Evolutionary conservation across 1,139 yeast genomes (phyloP), one percentile per base, ranked within the genome.

Genomic region (Tardiomyces blankii): DNA sequence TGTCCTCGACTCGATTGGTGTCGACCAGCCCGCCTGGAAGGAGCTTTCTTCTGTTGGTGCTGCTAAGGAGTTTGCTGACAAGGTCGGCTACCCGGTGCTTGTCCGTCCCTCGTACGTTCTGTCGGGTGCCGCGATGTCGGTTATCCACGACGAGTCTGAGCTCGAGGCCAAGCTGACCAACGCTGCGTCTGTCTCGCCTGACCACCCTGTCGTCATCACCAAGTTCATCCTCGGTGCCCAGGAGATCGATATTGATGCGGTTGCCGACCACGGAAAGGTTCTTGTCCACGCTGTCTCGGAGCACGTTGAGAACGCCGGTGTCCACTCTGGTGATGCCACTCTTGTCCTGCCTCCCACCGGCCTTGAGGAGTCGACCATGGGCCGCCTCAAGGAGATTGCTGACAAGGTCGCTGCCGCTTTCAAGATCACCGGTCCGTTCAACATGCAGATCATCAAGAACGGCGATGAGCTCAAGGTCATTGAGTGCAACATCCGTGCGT

Each of bases 11-110:
- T 79, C 79, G 59, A 91, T 91, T 60, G 96, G 95, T 48, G 97
- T 91, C 55, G 98, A 91, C 69, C 98, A 91, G 70, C 98, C 98
- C 45, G 96, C 96, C 43, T 91, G 98, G 98, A 91, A 89, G 68
- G 98, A 91, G 70, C 79, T 91, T 60, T 88, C 97, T 39, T 86
- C 96, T 21, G 74, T 88, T 51, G 91, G 77, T 42, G 98, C 91
- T 65, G 98, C 98, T 48, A 94, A 87, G 67, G 80, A 72, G 45
- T 91, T 91, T 64, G 97, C 97, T 51, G 83, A 86, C 42, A 80
- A 78, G 65, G 98, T 88, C 44, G 78, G 89, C 39, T 91, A 86
- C 69, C 98, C 98, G 47, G 98, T 91, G 41, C 75, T 91, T 58
- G 98, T 91, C 47, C 87, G 98, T 73, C 98, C 98, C 40, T 89